These are phyloP conservation scores for Lolium perenne DNA, from an alignment of 176 grass and related monocot genomes.

Conservation along the genomic window DNA sequence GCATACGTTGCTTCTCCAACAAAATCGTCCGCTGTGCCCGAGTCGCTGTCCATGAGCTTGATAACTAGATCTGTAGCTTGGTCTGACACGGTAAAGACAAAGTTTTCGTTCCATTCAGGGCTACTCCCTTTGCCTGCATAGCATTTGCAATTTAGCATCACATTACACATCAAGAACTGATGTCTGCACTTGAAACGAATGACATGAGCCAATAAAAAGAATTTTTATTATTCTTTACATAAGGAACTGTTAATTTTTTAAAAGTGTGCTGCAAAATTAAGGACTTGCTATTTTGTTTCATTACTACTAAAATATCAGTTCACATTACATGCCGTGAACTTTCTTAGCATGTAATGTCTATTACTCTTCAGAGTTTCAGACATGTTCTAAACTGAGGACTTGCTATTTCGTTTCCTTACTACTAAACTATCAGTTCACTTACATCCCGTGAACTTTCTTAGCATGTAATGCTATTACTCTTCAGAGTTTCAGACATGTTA, in stretches of 20 bases:
- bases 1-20: slow-evolving; percentile 86
- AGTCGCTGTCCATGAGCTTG: slow-evolving; percentile 89
- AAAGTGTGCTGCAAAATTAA: background rate
- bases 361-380: background rate
- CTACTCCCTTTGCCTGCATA: slow-evolving; percentile 77
- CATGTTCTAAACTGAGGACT: background rate
- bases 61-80: slow-evolving; percentile 61
- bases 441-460: background rate
- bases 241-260: background rate
- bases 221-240: background rate
- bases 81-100: slow-evolving; percentile 82
- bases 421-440: background rate
- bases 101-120: slow-evolving; percentile 96
- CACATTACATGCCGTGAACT: background rate
- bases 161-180: background rate
- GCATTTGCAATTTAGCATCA: background rate
- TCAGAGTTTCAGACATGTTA: background rate
- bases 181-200: background rate
- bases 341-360: background rate
- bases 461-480: background rate
- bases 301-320: too few relatives aligned
- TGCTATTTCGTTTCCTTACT: background rate
- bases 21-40: slow-evolving; percentile 66
- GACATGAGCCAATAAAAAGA: background rate
- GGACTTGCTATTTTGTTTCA: background rate